Base-by-base conservation (phyloP, 305 asterid genomes). In the Solanum hybrid region DNA sequence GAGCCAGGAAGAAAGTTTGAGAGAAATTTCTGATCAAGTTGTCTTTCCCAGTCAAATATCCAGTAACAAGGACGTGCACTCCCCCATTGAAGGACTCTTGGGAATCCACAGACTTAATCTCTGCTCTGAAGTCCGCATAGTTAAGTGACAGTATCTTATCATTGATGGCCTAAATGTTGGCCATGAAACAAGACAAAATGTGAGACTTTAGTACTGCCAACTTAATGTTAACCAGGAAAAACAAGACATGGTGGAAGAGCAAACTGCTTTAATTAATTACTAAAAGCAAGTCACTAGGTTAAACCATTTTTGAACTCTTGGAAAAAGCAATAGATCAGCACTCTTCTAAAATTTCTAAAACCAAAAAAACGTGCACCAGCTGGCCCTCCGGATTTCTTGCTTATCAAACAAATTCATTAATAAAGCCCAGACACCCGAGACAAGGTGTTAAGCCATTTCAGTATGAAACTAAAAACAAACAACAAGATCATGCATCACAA, bases 1-100 rank as follows among this genome's bases (percentile, higher is more conserved):
- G 97, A 26, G 98, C 98, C 40, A 96, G 97, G 92, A 96, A 96
- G 92, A 96, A 96, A 78, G 96, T 78, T 46, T 96, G 98, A 16
- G 97, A 91, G 71, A 96, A 96, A 86, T 91, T 94, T 92, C 95
- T 93, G 79, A 90, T 91, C 11, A 93, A 31, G 86, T 93, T 94
- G 31, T 94, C 96, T 93, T 88, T 91, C 89, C 94, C 96, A 3
- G 94, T 94, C 46, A 96, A 89, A 91, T 93, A 89, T 78, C 98
- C 98, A 87, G 94, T 94, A 61, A 96, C 98, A 86, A 96, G 95
- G 89, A 96, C 96, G 67, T 94, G 92, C 61, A 96, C 96, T 77
- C 98, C 98, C 78, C 96, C 95, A 69, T 88, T 91, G 77, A 90
- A 92, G 31, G 97, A 96, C 90, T 95, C 96, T 69, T 96, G 98